Evolutionary conservation across 2,329 filamentous ascomycete species (phyloP).

Genomic region (Colletotrichum graminicola): DNA sequence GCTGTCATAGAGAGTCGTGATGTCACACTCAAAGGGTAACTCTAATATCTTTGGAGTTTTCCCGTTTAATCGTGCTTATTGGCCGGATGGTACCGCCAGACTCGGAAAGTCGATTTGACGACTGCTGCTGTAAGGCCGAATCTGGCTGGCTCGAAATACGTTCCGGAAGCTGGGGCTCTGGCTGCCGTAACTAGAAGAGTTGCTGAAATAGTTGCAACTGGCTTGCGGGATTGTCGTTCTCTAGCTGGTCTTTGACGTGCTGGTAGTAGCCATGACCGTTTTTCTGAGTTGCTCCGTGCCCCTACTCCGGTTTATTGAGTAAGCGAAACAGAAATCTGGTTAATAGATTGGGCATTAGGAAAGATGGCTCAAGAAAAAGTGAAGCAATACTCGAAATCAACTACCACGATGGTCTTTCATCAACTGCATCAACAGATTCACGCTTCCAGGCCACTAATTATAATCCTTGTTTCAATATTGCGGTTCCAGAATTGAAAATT

Average conservation of each 20-base stretch:
- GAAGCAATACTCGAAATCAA: not conserved
- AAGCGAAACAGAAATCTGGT: conserved; percentile 4
- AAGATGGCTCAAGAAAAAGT: not conserved
- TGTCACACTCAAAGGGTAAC: conserved; percentile 50
- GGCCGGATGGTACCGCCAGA: conserved; percentile 16
- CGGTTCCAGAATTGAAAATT: not conserved
- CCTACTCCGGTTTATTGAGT: conserved; percentile 11
- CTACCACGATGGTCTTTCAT: not conserved
- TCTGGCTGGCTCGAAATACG: conserved; percentile 44
- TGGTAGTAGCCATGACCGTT: not conserved
- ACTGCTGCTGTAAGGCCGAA: conserved; percentile 20
- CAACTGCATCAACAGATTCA: too few species aligned
- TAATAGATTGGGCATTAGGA: conserved; percentile 14
- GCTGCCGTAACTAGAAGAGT: conserved; percentile 47
- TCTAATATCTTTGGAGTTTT: not conserved
- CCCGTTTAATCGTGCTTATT: not conserved
- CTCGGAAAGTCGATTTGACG: conserved; percentile 26
- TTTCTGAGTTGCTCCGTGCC: not conserved
- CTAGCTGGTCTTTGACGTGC: conserved; percentile 31
- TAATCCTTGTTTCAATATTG: not conserved
- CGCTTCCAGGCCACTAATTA: not conserved
- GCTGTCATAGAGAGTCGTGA: conserved; percentile 48
- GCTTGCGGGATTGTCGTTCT: conserved; percentile 31
- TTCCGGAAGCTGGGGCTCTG: conserved; percentile 43
- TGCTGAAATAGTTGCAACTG: conserved; percentile 43